Percentiles rank a stretch among this genome's conserved stretches.
These are phyloP conservation scores for Mallotus nudiflorus DNA, from an alignment of 345 rosid species.

Conservation along the genomic window DNA sequence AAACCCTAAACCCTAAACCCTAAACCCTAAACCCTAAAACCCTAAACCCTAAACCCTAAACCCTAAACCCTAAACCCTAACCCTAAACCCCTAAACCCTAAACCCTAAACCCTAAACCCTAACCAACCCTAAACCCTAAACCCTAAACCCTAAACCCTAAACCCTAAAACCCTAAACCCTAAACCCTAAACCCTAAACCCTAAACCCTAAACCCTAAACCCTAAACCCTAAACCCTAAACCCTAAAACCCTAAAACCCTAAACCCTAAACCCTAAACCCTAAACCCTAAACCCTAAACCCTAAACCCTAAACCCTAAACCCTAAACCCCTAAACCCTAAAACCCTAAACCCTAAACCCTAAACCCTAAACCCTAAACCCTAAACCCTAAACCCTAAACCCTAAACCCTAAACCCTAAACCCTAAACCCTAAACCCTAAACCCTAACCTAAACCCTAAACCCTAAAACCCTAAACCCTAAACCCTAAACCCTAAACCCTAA, in stretches of 20 bases:
- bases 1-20: constrained; percentile 29
- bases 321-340: constrained; percentile 29
- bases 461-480: constrained; percentile 24
- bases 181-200: constrained; percentile 32
- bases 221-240: constrained; percentile 29
- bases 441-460: constrained; percentile 24
- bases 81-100: constrained; percentile 31
- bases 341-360: constrained; percentile 35
- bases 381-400: constrained; percentile 15
- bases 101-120: constrained; percentile 19
- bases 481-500: constrained; percentile 26
- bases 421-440: constrained; percentile 33
- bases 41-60: constrained; percentile 35
- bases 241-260: too few species aligned
- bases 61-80: constrained; percentile 34
- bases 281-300: constrained; percentile 28
- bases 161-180: constrained; percentile 22
- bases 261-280: constrained; percentile 28
- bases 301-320: constrained; percentile 30
- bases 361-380: constrained; percentile 34
- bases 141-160: constrained; percentile 22
- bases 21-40: constrained; percentile 32
- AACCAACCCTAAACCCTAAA: constrained; percentile 26
- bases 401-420: constrained; percentile 35
- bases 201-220: constrained; percentile 33